phyloP scores from a whole-genome alignment of 495 filamentous ascomycete species.

The Aspergillus ostianus region DNA sequence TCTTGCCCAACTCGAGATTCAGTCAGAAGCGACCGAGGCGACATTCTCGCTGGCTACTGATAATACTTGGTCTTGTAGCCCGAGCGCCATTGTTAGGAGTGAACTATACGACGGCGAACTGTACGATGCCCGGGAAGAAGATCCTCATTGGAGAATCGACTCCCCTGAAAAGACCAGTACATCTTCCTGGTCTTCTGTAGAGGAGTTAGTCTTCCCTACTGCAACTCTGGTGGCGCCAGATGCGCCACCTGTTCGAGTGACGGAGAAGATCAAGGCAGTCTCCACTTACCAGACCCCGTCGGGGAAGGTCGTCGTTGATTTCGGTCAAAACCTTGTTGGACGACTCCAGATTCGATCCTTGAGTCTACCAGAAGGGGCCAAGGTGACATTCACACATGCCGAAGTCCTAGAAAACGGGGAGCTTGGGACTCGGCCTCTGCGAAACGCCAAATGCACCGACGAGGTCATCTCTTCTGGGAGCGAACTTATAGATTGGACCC shows the following conservation, averaged over 20 bases:
- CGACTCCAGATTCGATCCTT: constrained; percentile 38
- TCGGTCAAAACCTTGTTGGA: constrained; percentile 57
- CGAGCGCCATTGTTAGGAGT: constrained; percentile 40
- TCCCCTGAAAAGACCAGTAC: background rate
- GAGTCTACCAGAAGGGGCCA: constrained; percentile 27
- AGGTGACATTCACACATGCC: constrained; percentile 39
- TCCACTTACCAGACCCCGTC: constrained; percentile 42
- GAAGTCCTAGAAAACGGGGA: constrained; percentile 56
- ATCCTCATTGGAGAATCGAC: background rate
- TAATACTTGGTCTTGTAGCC: constrained; percentile 38
- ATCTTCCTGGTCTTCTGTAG: constrained; percentile 19
- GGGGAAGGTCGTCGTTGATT: constrained; percentile 51
- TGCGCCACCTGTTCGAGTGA: constrained; percentile 42
- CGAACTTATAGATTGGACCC: constrained; percentile 22
- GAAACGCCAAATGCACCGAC: constrained; percentile 46
- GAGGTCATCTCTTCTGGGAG: constrained; percentile 30
- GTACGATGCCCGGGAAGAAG: constrained; percentile 41
- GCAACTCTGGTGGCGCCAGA: constrained; percentile 35
- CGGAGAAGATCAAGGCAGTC: constrained; percentile 35
- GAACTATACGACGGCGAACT: constrained; percentile 56
- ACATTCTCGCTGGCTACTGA: constrained; percentile 36
- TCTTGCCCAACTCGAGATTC: constrained; percentile 45
- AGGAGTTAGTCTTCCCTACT: constrained; percentile 24
- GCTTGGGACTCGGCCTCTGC: constrained; percentile 47
- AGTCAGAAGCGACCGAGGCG: constrained; percentile 18